Base-by-base conservation (phyloP, 768 basidiomycete genomes). In the Psilocybe subaeruginosa region DNA sequence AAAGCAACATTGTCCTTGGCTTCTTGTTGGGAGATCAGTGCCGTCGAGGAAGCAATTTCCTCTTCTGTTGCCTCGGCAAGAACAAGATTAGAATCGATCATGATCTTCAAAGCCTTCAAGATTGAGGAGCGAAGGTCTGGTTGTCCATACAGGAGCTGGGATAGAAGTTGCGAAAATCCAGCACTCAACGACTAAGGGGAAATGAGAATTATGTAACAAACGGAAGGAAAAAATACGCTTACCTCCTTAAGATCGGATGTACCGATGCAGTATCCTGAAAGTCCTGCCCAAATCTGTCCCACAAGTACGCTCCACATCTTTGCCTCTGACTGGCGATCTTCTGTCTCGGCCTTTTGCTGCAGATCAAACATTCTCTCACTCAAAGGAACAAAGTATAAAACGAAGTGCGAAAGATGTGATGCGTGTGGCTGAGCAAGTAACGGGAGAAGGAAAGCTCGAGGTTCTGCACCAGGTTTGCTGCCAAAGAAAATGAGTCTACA, bases 231-330 rank as follows among this genome's bases (percentile, higher is more conserved):
- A 33, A 4, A 6, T 14, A 54, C 23, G 23, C 77, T 67, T 64
- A 89, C 95, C 77, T 87, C 76, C 66, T 83, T 78, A 43, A 97
- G 76, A 73, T 98, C 92, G n/a, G 80, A 68, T 11, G 92, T 82
- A 27, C 87, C 87, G 71, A 89, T 87, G 73, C 95, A 97, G 76
- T 99, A 99, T 1, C 95, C 95, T 5, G 87, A 86, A 43, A 99
- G 83, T 27, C 96, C 93, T 27, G 86, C 81, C 97, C 97, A 99
- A 17, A 97, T 86, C 73, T 99, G 97, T 8, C 90, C 88, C 23
- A 98, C 88, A 48, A 99, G 83, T 9, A 97, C 95, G 64, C 87
- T 91, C 93, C 95, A 99, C 39, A 99, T 89, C 75, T 99, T 99
- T 12, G 91, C 92, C 74, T 99, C 95, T 0, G 91, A 88, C 54